Percentiles rank a stretch among this genome's conserved stretches.
Conservation (phyloP, 176 grass and related monocot genomes). For the Eragrostis nindensis region DNA sequence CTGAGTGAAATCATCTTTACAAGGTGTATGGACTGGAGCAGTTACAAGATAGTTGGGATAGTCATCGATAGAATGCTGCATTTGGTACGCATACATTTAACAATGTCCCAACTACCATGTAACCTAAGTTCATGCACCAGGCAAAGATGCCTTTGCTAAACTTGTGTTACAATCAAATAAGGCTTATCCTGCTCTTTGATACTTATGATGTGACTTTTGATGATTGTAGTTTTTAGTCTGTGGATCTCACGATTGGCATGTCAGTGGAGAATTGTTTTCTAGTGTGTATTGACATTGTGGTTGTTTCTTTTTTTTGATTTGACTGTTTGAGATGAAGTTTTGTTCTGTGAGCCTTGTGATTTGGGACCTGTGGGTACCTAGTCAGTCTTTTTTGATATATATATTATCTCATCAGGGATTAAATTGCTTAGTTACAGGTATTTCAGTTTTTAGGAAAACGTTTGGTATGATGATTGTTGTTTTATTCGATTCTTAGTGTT, state of each 20-base stretch:
- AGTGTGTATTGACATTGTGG: neutral
- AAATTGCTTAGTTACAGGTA: neutral
- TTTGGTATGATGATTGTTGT: neutral
- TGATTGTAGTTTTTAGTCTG: neutral
- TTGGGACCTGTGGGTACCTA: neutral
- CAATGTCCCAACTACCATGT: neutral
- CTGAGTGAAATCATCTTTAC: neutral
- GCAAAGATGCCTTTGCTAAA: constrained; percentile 38
- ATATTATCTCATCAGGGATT: neutral
- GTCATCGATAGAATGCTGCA: neutral
- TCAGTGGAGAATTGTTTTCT: neutral
- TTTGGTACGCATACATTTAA: neutral
- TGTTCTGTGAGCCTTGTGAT: constrained; percentile 12
- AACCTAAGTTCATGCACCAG: constrained; percentile 48
- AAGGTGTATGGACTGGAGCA: neutral
- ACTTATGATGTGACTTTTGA: neutral
- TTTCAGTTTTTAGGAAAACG: neutral
- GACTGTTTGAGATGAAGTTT: neutral
- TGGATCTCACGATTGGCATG: neutral
- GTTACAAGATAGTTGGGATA: neutral
- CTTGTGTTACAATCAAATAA: constrained; percentile 17
- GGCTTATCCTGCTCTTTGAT: constrained; percentile 5
- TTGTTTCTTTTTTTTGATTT: neutral
- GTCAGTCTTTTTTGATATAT: neutral
- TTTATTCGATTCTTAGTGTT: neutral